These are phyloP conservation scores for Camellia sinensis DNA, from an alignment of 148 eudicot genomes.

Conservation along the genomic window DNA sequence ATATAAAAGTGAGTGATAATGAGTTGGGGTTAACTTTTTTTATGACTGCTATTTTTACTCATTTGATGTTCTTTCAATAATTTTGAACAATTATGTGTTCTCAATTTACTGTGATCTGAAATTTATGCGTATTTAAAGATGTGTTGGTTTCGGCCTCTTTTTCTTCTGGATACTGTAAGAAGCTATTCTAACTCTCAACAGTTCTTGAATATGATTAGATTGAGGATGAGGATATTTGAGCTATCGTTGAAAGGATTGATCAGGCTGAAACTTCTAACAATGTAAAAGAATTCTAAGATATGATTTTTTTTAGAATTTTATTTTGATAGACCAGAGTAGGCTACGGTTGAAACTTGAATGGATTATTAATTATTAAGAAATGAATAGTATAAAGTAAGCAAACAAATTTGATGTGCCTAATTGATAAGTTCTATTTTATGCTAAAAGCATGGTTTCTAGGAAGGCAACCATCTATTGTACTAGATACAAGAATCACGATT, in stretches of 20 bases:
- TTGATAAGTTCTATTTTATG: background rate
- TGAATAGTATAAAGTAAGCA: background rate
- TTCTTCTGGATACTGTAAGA: background rate
- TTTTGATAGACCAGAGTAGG: background rate
- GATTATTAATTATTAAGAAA: background rate
- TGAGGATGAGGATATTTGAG: no score
- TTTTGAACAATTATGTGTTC: background rate
- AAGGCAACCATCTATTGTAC: background rate
- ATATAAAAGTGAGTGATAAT: slow-evolving; percentile 65
- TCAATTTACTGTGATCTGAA: background rate
- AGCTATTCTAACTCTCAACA: background rate
- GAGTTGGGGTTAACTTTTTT: background rate
- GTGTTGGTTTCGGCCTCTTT: background rate
- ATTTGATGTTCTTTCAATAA: background rate
- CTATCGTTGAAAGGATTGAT: no score
- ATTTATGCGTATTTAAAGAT: background rate
- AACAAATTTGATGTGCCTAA: background rate
- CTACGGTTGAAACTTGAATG: background rate
- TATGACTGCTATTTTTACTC: background rate
- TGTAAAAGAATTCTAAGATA: background rate
- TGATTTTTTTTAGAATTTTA: background rate
- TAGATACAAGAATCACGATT: background rate
- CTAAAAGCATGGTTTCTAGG: background rate
- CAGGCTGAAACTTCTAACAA: background rate
- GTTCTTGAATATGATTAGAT: background rate